Evolutionary conservation across 2,329 filamentous ascomycete species (phyloP), one percentile per base, ranked within the genome.

Genomic region (Escovopsis sp.): DNA sequence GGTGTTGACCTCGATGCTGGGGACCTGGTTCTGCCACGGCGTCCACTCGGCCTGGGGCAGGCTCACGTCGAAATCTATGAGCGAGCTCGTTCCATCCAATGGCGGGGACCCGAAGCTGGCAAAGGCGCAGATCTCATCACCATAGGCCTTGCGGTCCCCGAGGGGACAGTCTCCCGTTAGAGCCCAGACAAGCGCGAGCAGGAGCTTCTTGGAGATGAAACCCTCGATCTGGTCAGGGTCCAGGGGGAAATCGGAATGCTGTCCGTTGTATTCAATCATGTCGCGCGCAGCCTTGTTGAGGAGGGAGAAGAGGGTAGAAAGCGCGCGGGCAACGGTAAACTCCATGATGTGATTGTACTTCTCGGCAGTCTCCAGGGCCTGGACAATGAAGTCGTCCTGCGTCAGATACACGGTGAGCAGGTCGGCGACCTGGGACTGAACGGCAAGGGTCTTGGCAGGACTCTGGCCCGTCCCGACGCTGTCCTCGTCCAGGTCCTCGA

Each of bases 331-430:
- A 40, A 85, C 74, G 0, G 91, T 96, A 58, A 91, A 98, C 53
- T 95, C 86, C 91, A 99, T 99, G 59, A 99, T 98, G 61, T 99
- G 91, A 49, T 82, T 85, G 66, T 85, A 93, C 49, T 75, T 73
- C 53, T 76, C 73, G 4, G 89, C 87, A 58, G 85, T 73, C 42
- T 80, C 73, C 4, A 98, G 73, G 4, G 81, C 83, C 48, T 82
- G 80, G 26, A 80, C 65, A 36, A 96, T 79, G 54, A 98, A 89
- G 51, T 85, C 72, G 51, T 94, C 86, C 6, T 75, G 78, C 0
- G 73, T 82, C 41, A 98, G 68, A 54, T 85, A 80, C 35, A 77
- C 73, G 48, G 82, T 73, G 23, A 98, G 70, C 45, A 94, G 70
- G 45, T 85, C 81, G 10, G 91, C 87, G 47, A 88, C 80, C 50